A percentile compares a stretch with the other conserved stretches of the same genome.
Conservation (phyloP, 2,329 filamentous ascomycete genomes). For the Simplicillium sp. region DNA sequence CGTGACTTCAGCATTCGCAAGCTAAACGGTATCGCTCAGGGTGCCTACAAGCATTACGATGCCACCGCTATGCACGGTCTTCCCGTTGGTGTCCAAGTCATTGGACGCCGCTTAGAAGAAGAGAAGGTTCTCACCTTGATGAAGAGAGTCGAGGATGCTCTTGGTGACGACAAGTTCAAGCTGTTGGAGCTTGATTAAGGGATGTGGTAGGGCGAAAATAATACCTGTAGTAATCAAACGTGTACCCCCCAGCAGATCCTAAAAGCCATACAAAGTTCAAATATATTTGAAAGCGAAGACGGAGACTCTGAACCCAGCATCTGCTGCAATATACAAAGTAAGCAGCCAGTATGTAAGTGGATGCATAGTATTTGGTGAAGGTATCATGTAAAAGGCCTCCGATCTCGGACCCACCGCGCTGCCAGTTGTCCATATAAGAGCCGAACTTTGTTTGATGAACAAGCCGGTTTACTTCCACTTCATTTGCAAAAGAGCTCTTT, state of each 20-base stretch:
- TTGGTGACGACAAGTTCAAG: conserved; percentile 48
- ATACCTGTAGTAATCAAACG: conserved; percentile 1
- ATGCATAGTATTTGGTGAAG: conserved; percentile 2
- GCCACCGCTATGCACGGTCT: conserved; percentile 75
- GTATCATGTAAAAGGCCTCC: conserved; percentile 4
- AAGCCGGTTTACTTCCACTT: neutral
- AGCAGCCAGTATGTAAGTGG: neutral
- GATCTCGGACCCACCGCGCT: conserved; percentile 8
- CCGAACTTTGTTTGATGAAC: neutral
- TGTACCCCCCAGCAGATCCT: neutral
- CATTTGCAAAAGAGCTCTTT: neutral
- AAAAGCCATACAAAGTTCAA: no score
- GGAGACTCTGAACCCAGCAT: no score
- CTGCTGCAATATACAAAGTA: no score
- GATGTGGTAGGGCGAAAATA: neutral
- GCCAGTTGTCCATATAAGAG: neutral
- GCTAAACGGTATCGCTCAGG: conserved; percentile 70
- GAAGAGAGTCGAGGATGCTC: conserved; percentile 65
- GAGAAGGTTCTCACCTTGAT: conserved; percentile 80
- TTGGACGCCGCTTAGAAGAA: conserved; percentile 71
- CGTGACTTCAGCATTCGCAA: conserved; percentile 47
- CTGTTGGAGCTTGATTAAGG: conserved; percentile 37
- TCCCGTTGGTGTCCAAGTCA: conserved; percentile 77
- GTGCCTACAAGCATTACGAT: conserved; percentile 82
- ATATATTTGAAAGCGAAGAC: no score